Evolutionary conservation across 176 grass and related monocot species (phyloP).

Genomic region (Microstegium vimineum): DNA sequence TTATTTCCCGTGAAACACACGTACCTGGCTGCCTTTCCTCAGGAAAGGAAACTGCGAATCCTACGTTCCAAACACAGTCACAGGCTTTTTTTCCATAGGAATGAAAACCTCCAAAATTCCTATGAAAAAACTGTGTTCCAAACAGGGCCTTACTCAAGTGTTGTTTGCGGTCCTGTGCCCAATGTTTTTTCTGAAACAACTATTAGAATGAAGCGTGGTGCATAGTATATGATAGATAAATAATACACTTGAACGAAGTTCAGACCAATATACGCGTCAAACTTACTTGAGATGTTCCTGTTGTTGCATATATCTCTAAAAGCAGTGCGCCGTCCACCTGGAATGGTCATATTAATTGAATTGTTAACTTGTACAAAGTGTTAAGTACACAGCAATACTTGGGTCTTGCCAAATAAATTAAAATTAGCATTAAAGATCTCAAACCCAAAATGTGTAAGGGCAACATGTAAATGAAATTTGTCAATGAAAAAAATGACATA

Average conservation of each 20-base stretch:
- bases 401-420: not conserved
- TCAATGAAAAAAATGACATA: not conserved
- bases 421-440: not conserved
- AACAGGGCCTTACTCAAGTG: not conserved
- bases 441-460: not conserved
- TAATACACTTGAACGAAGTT: not conserved
- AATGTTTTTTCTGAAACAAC: not conserved
- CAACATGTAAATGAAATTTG: not conserved
- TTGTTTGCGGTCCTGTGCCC: not conserved
- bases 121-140: no score
- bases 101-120: no score
- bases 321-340: not conserved
- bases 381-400: not conserved
- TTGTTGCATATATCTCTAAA: not conserved
- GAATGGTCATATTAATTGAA: not conserved
- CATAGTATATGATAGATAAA: not conserved
- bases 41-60: no score
- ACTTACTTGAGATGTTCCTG: not conserved
- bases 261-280: not conserved
- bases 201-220: not conserved
- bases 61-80: no score
- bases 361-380: not conserved
- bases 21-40: no score
- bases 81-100: no score
- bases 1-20: no score